These are phyloP conservation scores for Verticillium dahliae DNA, from an alignment of 2,329 filamentous ascomycete species.

Conservation along the genomic window DNA sequence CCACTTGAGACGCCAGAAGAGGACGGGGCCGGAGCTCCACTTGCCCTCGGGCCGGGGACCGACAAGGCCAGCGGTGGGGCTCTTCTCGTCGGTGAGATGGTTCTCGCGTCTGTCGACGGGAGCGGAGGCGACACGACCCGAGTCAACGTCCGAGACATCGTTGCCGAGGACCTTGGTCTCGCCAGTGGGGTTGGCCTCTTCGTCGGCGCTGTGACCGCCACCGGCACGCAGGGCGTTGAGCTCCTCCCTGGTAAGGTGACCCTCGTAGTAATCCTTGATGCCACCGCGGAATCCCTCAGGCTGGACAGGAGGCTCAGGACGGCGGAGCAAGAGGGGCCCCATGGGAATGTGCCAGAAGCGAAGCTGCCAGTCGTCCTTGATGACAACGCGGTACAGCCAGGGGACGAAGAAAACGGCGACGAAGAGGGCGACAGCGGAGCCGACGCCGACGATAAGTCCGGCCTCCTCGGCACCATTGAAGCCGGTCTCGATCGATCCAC, in stretches of 20 bases:
- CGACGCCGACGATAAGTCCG: conserved; percentile 42
- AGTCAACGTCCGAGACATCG: conserved; percentile 10
- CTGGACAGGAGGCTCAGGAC: conserved; percentile 23
- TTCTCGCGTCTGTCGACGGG: not conserved
- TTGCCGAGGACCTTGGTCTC: conserved; percentile 23
- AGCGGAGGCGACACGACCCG: conserved; percentile 3
- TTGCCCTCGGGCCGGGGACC: conserved; percentile 26
- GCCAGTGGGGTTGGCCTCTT: conserved; percentile 17
- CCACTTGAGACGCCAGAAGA: conserved; percentile 33
- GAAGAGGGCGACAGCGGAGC: conserved; percentile 35
- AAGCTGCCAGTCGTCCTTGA: conserved; percentile 50
- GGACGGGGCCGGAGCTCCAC: conserved; percentile 29
- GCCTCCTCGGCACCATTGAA: conserved; percentile 26
- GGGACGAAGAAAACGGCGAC: conserved; percentile 43
- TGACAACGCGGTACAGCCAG: conserved; percentile 45
- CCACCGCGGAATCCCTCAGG: conserved; percentile 26
- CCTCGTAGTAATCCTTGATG: conserved; percentile 43
- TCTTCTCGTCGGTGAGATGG: conserved; percentile 7
- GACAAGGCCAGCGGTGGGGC: conserved; percentile 16
- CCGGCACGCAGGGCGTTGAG: conserved; percentile 28
- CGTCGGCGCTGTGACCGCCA: conserved; percentile 16
- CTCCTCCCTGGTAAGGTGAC: conserved; percentile 39
- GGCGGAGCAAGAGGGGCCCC: conserved; percentile 39
- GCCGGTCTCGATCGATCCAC: conserved; percentile 9
- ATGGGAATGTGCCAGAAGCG: conserved; percentile 41